Conservation (phyloP, 805 yeast genomes). For the Nematodospora valgi region DNA sequence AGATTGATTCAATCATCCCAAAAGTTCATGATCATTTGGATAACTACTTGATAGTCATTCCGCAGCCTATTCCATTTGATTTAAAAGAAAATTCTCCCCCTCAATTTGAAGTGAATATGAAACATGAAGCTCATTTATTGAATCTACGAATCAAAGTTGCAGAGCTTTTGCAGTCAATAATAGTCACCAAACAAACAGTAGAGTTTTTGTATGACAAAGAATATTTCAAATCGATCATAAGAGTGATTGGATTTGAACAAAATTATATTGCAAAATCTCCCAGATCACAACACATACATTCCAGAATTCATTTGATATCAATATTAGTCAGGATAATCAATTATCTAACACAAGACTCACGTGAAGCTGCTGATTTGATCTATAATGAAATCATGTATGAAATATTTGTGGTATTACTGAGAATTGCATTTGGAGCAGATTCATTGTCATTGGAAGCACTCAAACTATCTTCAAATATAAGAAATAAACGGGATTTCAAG, state of each 20-base stretch:
- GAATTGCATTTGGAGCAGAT: conserved; percentile 50
- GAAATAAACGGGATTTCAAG: conserved; percentile 26
- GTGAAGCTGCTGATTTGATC: conserved; percentile 29
- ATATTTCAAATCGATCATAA: conserved; percentile 37
- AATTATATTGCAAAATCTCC: conserved; percentile 43
- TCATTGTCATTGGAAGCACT: conserved; percentile 37
- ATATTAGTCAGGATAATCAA: conserved; percentile 36
- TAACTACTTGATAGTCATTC: conserved; percentile 19
- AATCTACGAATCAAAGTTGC: conserved; percentile 45
- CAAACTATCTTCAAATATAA: conserved; percentile 32
- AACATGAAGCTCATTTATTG: conserved; percentile 44
- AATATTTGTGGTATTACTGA: conserved; percentile 47
- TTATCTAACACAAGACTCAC: conserved; percentile 33
- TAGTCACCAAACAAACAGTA: conserved; percentile 24
- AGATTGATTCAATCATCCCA: conserved; percentile 44
- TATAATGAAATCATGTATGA: conserved; percentile 43
- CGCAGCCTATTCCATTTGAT: conserved; percentile 26
- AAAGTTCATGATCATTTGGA: conserved; percentile 17
- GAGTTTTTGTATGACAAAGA: conserved; percentile 32
- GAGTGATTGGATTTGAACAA: conserved; percentile 49
- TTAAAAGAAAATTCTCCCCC: conserved; percentile 9
- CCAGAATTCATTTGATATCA: conserved; percentile 40
- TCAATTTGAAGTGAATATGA: conserved; percentile 8
- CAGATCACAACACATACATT: conserved; percentile 34
- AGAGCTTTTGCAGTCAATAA: conserved; percentile 45